These are phyloP conservation scores for Geopyxis carbonaria DNA, from an alignment of 495 filamentous ascomycete genomes.

Conservation along the genomic window DNA sequence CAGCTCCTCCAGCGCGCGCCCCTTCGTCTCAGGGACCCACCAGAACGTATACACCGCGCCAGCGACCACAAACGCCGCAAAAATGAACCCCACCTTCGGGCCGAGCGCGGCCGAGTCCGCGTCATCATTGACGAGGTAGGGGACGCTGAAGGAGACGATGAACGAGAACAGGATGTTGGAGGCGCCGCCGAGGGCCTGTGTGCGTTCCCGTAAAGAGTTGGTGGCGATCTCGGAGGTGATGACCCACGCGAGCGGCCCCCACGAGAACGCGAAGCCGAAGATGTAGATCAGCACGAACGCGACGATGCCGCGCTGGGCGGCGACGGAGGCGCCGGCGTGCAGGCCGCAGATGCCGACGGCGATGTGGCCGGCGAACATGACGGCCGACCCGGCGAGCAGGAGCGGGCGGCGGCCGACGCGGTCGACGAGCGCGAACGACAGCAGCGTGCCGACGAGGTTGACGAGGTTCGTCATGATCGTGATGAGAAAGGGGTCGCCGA, in stretches of 20 bases:
- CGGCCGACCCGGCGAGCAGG: conserved; percentile 33
- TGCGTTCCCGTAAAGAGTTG: conserved; percentile 15
- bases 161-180: conserved; percentile 14
- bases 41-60: conserved; percentile 13
- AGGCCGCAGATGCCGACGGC: conserved; percentile 37
- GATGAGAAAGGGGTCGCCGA: conserved; percentile 47
- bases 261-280: conserved; percentile 63
- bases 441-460: conserved; percentile 50
- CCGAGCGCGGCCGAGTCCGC: conserved; percentile 11
- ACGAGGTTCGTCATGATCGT: conserved; percentile 53
- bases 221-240: conserved; percentile 15
- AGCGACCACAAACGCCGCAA: conserved; percentile 8
- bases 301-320: conserved; percentile 40
- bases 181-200: conserved; percentile 14
- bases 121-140: conserved; percentile 14
- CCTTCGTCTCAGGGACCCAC: no score
- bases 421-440: conserved; percentile 50
- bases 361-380: conserved; percentile 37
- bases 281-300: conserved; percentile 72
- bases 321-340: conserved; percentile 24
- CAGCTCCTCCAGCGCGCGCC: no score
- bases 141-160: conserved; percentile 13
- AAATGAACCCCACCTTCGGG: conserved; percentile 17
- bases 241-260: conserved; percentile 40
- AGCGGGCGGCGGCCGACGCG: conserved; percentile 31